phyloP scores from a whole-genome alignment of 2,329 filamentous ascomycete genomes.

The Coniochaeta ligniaria region DNA sequence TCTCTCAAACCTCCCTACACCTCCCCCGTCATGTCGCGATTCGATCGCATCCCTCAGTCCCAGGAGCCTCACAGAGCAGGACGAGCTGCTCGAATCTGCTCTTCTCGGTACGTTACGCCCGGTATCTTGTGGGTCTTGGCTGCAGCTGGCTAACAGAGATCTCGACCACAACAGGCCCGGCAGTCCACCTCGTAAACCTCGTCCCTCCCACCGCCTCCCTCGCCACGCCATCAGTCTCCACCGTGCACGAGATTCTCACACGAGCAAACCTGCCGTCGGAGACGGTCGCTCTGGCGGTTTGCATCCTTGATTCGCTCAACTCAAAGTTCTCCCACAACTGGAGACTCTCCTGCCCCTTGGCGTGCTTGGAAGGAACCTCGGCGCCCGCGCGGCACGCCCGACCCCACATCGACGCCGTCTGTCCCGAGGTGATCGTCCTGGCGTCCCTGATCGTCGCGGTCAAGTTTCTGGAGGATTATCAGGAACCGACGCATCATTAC shows the following conservation, averaged over 20 bases:
- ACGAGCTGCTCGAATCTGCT: slow-evolving; percentile 33
- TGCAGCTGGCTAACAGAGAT: background rate
- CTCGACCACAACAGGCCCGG: slow-evolving; percentile 41
- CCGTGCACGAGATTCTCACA: slow-evolving; percentile 54
- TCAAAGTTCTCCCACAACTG: slow-evolving; percentile 55
- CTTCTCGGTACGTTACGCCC: slow-evolving; percentile 27
- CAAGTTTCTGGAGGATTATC: slow-evolving; percentile 57
- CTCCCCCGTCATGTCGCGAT: slow-evolving; percentile 47
- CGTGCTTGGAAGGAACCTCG: slow-evolving; percentile 33
- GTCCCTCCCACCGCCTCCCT: slow-evolving; percentile 57
- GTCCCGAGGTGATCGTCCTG: slow-evolving; percentile 57
- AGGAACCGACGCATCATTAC: slow-evolving; percentile 47
- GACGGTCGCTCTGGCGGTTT: slow-evolving; percentile 56
- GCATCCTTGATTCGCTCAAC: slow-evolving; percentile 59
- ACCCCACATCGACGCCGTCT: slow-evolving; percentile 53
- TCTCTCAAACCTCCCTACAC: slow-evolving; percentile 61
- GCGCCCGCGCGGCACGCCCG: slow-evolving; percentile 7
- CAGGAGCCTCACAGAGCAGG: slow-evolving; percentile 32
- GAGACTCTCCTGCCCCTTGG: slow-evolving; percentile 51
- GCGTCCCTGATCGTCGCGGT: slow-evolving; percentile 55
- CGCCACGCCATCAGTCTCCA: slow-evolving; percentile 46
- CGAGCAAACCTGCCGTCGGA: slow-evolving; percentile 52
- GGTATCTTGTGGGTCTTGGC: background rate
- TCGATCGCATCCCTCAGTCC: slow-evolving; percentile 38
- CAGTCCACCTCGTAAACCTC: slow-evolving; percentile 59